Percentiles rank a stretch among this genome's conserved stretches.
Conservation (phyloP, 257 asterid genomes). For the Phtheirospermum japonicum region DNA sequence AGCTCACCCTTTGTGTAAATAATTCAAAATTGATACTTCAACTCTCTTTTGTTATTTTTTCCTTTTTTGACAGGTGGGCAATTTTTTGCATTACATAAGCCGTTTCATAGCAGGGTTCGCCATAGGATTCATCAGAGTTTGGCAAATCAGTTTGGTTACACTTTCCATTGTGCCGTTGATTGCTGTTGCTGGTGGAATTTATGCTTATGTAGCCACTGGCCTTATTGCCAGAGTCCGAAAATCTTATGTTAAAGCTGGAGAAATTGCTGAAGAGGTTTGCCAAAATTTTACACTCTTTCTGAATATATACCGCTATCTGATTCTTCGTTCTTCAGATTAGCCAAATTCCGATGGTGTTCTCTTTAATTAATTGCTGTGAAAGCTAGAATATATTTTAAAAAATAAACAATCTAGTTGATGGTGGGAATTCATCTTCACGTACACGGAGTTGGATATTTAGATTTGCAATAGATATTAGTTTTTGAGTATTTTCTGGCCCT, state of each 20-base stretch:
- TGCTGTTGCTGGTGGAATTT: slow-evolving; percentile 91
- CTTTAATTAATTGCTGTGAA: too few relatives aligned
- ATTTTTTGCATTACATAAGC: slow-evolving; percentile 83
- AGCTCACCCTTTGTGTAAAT: too few relatives aligned
- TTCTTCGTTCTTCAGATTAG: neutral
- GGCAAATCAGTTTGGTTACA: slow-evolving; percentile 97
- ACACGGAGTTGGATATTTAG: too few relatives aligned
- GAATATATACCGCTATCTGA: too few relatives aligned
- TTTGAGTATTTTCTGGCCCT: too few relatives aligned
- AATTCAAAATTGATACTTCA: too few relatives aligned
- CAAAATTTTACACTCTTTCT: too few relatives aligned
- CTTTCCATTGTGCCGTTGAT: slow-evolving; percentile 89
- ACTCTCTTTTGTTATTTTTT: neutral
- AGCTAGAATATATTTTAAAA: too few relatives aligned
- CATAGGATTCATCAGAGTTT: slow-evolving; percentile 80
- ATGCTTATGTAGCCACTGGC: slow-evolving; percentile 83
- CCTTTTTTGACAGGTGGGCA: slow-evolving; percentile 62
- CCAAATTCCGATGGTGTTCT: too few relatives aligned
- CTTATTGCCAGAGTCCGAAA: slow-evolving; percentile 82
- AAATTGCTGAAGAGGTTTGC: slow-evolving; percentile 90
- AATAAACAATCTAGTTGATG: too few relatives aligned
- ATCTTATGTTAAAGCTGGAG: slow-evolving; percentile 89
- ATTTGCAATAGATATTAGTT: too few relatives aligned
- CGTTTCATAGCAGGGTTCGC: slow-evolving; percentile 77
- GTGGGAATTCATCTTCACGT: too few relatives aligned